Evolutionary conservation across 306 rosid species (phyloP).

Genomic region (Hippophae tibetana): DNA sequence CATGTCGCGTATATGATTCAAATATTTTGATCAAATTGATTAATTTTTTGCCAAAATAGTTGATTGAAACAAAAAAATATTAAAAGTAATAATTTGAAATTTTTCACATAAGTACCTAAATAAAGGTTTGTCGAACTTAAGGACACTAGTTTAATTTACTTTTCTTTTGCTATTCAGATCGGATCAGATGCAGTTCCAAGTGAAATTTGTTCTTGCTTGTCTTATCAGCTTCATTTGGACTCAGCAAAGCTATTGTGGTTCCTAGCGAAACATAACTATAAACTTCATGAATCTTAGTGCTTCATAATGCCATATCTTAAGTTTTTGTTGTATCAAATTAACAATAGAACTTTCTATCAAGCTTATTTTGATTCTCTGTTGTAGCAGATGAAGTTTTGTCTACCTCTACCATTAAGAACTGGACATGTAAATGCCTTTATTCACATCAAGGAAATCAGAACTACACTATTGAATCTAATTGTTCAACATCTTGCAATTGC

Average conservation of each 20-base stretch:
- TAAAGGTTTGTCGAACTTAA: not conserved
- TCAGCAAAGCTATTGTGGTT: slow-evolving; percentile 62
- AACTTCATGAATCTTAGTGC: not conserved
- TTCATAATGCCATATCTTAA: slow-evolving; percentile 1
- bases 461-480: slow-evolving; percentile 43
- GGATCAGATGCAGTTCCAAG: slow-evolving; percentile 57
- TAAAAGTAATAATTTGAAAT: no score
- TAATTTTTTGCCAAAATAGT: no score
- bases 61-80: no score
- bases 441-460: slow-evolving; percentile 38
- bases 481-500: slow-evolving; percentile 83
- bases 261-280: slow-evolving; percentile 23
- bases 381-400: slow-evolving; percentile 40
- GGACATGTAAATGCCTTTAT: slow-evolving; percentile 68
- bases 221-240: slow-evolving; percentile 45
- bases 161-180: slow-evolving; percentile 24
- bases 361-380: slow-evolving; percentile 18
- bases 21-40: no score
- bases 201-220: slow-evolving; percentile 38
- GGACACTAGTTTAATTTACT: slow-evolving; percentile 17
- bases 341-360: slow-evolving; percentile 1
- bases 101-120: no score
- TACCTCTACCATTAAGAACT: slow-evolving; percentile 28
- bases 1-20: no score
- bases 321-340: slow-evolving; percentile 2